Conservation (phyloP, 2,329 filamentous ascomycete genomes). For the Aspergillus arachidicola region DNA sequence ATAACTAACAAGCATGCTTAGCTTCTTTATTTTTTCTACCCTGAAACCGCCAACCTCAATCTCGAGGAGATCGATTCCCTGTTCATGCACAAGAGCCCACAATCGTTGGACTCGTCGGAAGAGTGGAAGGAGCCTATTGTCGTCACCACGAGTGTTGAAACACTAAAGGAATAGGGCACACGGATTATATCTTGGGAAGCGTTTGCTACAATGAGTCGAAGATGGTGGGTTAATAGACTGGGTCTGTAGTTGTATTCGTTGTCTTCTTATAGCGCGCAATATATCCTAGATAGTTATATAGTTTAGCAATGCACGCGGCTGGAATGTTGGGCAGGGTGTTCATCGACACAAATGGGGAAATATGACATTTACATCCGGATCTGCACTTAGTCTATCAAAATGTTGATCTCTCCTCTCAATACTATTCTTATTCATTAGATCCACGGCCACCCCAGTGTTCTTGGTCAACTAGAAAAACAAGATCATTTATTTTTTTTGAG, state of each 20-base stretch:
- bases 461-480: neutral
- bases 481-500: neutral
- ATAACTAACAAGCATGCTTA: slow-evolving; percentile 6
- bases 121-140: slow-evolving; percentile 6
- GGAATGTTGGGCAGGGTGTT: neutral
- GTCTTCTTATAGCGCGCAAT: neutral
- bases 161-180: neutral
- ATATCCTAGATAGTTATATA: neutral
- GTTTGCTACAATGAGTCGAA: neutral
- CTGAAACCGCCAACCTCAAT: slow-evolving; percentile 47
- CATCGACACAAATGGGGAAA: neutral
- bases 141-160: neutral
- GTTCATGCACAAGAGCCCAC: slow-evolving; percentile 30
- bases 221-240: neutral
- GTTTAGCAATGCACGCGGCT: neutral
- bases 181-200: neutral
- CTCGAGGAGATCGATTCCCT: slow-evolving; percentile 51
- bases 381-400: neutral
- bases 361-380: neutral
- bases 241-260: neutral
- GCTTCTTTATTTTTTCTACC: slow-evolving; percentile 51
- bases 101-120: slow-evolving; percentile 6
- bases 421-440: neutral
- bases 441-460: neutral
- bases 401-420: neutral